Base-by-base conservation (phyloP, 768 basidiomycete species). In the Boletus tomentosulus region DNA sequence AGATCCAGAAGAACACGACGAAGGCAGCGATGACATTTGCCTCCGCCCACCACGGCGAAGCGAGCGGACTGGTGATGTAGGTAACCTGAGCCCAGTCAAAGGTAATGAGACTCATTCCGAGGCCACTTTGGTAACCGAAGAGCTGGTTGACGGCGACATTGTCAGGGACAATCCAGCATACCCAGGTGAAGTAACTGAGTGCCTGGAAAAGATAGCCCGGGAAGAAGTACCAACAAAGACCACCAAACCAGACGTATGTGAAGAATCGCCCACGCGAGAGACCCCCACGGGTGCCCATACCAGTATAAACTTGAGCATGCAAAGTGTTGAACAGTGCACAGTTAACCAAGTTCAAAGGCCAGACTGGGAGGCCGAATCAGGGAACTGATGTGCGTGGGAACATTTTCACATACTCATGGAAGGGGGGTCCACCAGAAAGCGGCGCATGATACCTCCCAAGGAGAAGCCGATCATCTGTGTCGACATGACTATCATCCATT, bases 71-170 rank as follows among this genome's bases (percentile, higher is more conserved):
- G n/a, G 62, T 65, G 47, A 76, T 75, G 52, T 80, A 88, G 4
- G 85, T 82, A 50, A 89, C 87, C 64, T 86, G 81, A 3, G 84
- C 73, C 89, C 89, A 92, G 60, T 92, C 90, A 62, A 92, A 88
- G 41, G 87, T 88, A 58, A 89, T 68, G 54, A 89, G 66, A 59
- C 84, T 84, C 85, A 90, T 88, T 39, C 85, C 83, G 58, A 85
- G 70, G 28, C 76, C 75, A 48, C 62, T 65, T 44, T 63, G 57
- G 59, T 82, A 84, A 19, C 89, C 89, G 57, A 92, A 91, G 68
- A 91, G 74, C 62, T 87, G 83, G 67, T 89, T 91, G 63, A 92
- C 78, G 49, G 67, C 74, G 52, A 85, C 57, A 61, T 89, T 88
- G 22, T 85, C 66, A 1, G 89, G 90, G 8, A 70, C 84, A 53